Conservation (phyloP, 441 rosid species). For the Hura crepitans region DNA sequence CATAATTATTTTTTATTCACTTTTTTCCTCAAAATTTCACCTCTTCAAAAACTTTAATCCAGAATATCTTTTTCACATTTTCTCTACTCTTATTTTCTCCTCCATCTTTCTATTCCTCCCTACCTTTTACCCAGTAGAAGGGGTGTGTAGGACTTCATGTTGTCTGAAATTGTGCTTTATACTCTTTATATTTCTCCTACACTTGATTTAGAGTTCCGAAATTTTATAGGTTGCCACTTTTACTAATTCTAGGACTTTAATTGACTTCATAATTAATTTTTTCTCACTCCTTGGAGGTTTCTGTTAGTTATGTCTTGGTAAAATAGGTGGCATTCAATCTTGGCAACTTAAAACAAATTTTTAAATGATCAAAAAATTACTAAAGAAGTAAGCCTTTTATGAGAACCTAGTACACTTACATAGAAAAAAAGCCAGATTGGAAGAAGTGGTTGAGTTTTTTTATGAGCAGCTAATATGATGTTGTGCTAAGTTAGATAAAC, state of each 20-base stretch:
- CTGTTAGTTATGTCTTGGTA: not conserved
- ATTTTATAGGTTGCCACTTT: not conserved
- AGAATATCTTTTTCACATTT: too few relatives aligned
- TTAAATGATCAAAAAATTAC: not conserved
- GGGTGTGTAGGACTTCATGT: not conserved
- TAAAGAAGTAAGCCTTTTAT: not conserved
- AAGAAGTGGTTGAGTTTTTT: too few relatives aligned
- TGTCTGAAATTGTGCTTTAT: not conserved
- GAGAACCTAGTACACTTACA: too few relatives aligned
- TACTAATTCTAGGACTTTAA: not conserved
- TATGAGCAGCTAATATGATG: not conserved
- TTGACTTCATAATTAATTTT: not conserved
- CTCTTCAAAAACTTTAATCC: too few relatives aligned
- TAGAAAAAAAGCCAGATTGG: too few relatives aligned
- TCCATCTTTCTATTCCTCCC: too few relatives aligned
- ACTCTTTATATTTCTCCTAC: not conserved
- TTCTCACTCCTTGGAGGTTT: not conserved
- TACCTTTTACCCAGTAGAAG: too few relatives aligned
- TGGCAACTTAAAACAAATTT: not conserved
- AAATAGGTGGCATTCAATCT: not conserved
- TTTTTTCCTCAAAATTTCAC: too few relatives aligned
- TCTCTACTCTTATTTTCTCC: too few relatives aligned
- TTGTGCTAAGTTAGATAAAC: not conserved
- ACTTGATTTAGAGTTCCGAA: not conserved
- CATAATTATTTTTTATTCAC: too few relatives aligned